These are phyloP conservation scores for Draba incana DNA, from an alignment of 345 rosid species.

Conservation along the genomic window DNA sequence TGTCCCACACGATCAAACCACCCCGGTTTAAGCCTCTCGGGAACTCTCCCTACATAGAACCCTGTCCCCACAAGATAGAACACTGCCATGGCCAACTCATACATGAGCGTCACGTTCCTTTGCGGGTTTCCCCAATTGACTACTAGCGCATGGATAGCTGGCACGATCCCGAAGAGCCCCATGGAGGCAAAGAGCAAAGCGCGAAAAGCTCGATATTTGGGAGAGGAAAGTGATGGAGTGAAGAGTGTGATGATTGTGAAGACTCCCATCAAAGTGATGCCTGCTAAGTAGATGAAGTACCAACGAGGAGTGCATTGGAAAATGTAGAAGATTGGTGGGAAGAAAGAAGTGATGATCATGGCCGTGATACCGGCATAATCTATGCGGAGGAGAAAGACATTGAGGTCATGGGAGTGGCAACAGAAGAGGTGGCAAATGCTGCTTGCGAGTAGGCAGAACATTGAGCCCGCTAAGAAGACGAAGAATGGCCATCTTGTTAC, in stretches of 20 bases:
- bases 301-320: constrained; percentile 81
- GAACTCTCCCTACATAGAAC: constrained; percentile 72
- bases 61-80: constrained; percentile 75
- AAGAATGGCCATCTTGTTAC: constrained; percentile 83
- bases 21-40: constrained; percentile 83
- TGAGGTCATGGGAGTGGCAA: constrained; percentile 72
- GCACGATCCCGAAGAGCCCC: constrained; percentile 79
- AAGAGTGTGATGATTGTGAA: constrained; percentile 74
- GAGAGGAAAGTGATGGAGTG: constrained; percentile 62
- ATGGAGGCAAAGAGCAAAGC: constrained; percentile 74
- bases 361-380: constrained; percentile 75
- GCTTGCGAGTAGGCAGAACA: constrained; percentile 85
- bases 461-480: constrained; percentile 76
- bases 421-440: constrained; percentile 85
- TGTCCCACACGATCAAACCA: constrained; percentile 86
- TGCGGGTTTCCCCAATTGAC: constrained; percentile 83
- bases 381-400: constrained; percentile 58
- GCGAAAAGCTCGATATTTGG: constrained; percentile 61
- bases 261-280: constrained; percentile 71
- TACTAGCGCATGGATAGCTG: constrained; percentile 60
- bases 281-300: constrained; percentile 75
- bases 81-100: constrained; percentile 76
- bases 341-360: constrained; percentile 94
- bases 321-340: constrained; percentile 85
- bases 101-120: constrained; percentile 54